A percentile compares a stretch with the other conserved stretches of the same genome.
Evolutionary conservation across 805 yeast genomes (phyloP).

Genomic region (Zygoascus flipseniorum): DNA sequence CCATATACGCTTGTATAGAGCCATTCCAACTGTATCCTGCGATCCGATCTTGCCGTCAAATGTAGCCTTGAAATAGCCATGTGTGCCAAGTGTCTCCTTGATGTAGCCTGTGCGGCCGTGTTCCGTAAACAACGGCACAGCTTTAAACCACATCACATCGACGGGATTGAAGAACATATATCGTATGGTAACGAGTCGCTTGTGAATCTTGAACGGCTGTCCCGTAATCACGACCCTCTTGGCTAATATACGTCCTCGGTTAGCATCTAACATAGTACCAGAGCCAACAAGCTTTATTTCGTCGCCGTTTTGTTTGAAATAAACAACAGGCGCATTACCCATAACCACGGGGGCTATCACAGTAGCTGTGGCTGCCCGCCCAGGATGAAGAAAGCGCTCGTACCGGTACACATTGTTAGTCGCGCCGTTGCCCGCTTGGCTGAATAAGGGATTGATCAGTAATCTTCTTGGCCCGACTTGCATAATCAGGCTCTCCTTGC

Average conservation of each 20-base stretch:
- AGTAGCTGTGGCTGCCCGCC: slow-evolving; percentile 67
- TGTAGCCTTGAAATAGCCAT: slow-evolving; percentile 93
- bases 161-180: slow-evolving; percentile 94
- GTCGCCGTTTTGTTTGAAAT: slow-evolving; percentile 48
- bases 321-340: slow-evolving; percentile 70
- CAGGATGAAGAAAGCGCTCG: slow-evolving; percentile 77
- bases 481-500: slow-evolving; percentile 71
- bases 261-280: slow-evolving; percentile 83
- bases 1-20: slow-evolving; percentile 90
- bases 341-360: slow-evolving; percentile 82
- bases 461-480: slow-evolving; percentile 93
- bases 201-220: slow-evolving; percentile 91
- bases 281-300: slow-evolving; percentile 63
- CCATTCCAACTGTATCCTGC: slow-evolving; percentile 91
- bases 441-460: slow-evolving; percentile 72
- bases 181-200: slow-evolving; percentile 80
- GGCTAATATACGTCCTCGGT: slow-evolving; percentile 74
- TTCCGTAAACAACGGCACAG: slow-evolving; percentile 87
- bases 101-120: slow-evolving; percentile 91
- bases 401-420: slow-evolving; percentile 81
- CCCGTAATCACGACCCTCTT: slow-evolving; percentile 89
- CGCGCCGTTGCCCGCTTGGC: slow-evolving; percentile 52
- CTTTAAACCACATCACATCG: slow-evolving; percentile 82
- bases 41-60: slow-evolving; percentile 86
- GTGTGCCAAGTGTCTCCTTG: slow-evolving; percentile 94